Percentiles rank a stretch among this genome's conserved stretches.
Conservation (phyloP, 768 basidiomycete genomes). For the button mushroom (Agaricus bisporus) region DNA sequence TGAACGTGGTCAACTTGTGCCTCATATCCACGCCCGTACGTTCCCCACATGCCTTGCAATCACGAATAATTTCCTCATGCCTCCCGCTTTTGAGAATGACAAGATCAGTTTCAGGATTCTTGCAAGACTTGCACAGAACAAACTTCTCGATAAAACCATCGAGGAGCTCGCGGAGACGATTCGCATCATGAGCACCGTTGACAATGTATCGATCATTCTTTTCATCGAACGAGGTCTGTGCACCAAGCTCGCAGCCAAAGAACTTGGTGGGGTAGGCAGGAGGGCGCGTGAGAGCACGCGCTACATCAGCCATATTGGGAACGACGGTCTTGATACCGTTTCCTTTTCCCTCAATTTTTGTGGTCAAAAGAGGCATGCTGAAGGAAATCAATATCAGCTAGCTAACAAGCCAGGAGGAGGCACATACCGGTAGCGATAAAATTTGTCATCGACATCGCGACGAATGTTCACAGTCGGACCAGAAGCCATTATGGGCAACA, state of each 20-base stretch:
- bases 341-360: constrained; percentile 98
- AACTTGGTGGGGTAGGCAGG: constrained; percentile 98
- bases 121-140: constrained; percentile 94
- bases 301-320: constrained; percentile 98
- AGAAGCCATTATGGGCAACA: constrained; percentile 76
- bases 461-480: constrained; percentile 81
- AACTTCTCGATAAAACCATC: constrained; percentile 98
- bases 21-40: constrained; percentile 91
- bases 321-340: constrained; percentile 99
- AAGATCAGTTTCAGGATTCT: constrained; percentile 98
- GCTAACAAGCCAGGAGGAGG: too few relatives aligned
- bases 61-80: constrained; percentile 82
- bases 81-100: constrained; percentile 80
- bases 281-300: constrained; percentile 90
- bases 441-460: constrained; percentile 95
- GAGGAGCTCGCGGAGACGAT: constrained; percentile 89
- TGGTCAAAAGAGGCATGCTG: constrained; percentile 92
- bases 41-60: constrained; percentile 98
- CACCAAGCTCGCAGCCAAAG: constrained; percentile 97
- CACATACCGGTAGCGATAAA: constrained; percentile 85
- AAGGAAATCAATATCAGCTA: constrained; percentile 8
- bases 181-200: constrained; percentile 92
- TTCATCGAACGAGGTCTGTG: constrained; percentile 94
- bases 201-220: constrained; percentile 98
- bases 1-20: constrained; percentile 94